Evolutionary conservation across 1,139 yeast genomes (phyloP), one percentile per base, ranked within the genome.

Genomic region (Magnusiomyces suaveolens): DNA sequence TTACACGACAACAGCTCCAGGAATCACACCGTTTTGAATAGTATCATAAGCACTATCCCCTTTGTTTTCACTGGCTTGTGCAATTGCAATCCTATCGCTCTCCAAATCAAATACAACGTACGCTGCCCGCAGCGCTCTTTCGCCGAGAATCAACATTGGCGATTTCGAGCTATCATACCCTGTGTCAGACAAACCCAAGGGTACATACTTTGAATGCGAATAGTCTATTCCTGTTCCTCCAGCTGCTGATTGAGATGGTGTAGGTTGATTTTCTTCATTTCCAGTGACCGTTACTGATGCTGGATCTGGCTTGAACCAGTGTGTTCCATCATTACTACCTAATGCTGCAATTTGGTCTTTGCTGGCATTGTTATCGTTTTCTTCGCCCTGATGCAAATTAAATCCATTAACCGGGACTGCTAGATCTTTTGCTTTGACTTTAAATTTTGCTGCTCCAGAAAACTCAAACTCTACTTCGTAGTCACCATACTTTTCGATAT

Each of bases 391-490:
- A 20, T 41, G 4, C 25, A 41, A 21, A 21, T 41, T 41, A 21
- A 41, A 41, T 25, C 6, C 20, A 16, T 25, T 41, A 25, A 41
- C 25, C 6, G 44, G 44, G 16, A 38, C 20, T 12, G 41, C 20
- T 14, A 43, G 24, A 16, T 43, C 49, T 14, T 41, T 29, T 21
- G 49, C 39, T 4, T 52, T 50, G 36, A 54, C 56, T 23, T 32
- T 24, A 36, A 54, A 49, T 16, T 8, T 29, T 3, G 29, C 41
- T 14, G 54, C 54, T 8, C 56, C 56, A 2, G 52, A 43, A 25
- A 54, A 54, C 21, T 48, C 48, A 46, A 54, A 54, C 32, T 23
- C 29, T 4, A 43, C 18, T 16, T 43, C 47, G 8, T 43, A 23
- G 2, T 46, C 43, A 10, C 52, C 24, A 24, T 23, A 29, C 16